Evolutionary conservation across 495 filamentous ascomycete species (phyloP).

Genomic region (Geopyxis carbonaria): DNA sequence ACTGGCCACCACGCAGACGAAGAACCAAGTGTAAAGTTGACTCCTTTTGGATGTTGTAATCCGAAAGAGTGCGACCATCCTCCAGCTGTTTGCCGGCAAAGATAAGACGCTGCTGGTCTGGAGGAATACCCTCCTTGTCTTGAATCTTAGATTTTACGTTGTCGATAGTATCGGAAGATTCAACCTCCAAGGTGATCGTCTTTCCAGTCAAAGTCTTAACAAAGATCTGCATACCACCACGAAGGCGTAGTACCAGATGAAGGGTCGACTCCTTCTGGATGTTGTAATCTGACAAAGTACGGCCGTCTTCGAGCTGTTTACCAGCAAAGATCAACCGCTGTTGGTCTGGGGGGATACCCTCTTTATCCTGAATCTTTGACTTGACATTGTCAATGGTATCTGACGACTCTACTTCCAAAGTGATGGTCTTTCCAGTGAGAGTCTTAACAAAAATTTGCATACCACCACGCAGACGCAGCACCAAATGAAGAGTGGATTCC

Average conservation of each 20-base stretch:
- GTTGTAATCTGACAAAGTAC: conserved; percentile 95
- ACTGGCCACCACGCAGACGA: conserved; percentile 91
- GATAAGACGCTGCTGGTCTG: conserved; percentile 99
- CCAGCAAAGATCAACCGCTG: conserved; percentile 95
- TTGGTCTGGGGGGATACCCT: conserved; percentile 62
- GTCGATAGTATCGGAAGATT: conserved; percentile 97
- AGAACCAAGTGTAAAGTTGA: conserved; percentile 96
- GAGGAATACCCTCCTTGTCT: conserved; percentile 99
- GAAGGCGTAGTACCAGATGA: conserved; percentile 87
- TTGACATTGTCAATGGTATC: conserved; percentile 99
- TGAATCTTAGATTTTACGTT: conserved; percentile 94
- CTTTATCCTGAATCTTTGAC: conserved; percentile 90
- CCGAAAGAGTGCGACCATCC: conserved; percentile 95
- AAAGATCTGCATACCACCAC: conserved; percentile 95
- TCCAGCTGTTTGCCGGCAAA: conserved; percentile 99
- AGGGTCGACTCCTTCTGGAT: conserved; percentile 97
- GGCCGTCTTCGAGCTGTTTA: conserved; percentile 63
- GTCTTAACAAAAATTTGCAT: conserved; percentile 89
- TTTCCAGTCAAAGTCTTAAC: conserved; percentile 76
- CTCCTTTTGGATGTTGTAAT: conserved; percentile 99
- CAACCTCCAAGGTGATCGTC: conserved; percentile 90
- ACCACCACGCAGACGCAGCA: conserved; percentile 93
- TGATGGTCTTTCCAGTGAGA: conserved; percentile 43
- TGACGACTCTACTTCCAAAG: conserved; percentile 48
- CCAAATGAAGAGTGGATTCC: conserved; percentile 87